phyloP scores from a whole-genome alignment of 2,329 filamentous ascomycete species.

The Talaromyces sp. region DNA sequence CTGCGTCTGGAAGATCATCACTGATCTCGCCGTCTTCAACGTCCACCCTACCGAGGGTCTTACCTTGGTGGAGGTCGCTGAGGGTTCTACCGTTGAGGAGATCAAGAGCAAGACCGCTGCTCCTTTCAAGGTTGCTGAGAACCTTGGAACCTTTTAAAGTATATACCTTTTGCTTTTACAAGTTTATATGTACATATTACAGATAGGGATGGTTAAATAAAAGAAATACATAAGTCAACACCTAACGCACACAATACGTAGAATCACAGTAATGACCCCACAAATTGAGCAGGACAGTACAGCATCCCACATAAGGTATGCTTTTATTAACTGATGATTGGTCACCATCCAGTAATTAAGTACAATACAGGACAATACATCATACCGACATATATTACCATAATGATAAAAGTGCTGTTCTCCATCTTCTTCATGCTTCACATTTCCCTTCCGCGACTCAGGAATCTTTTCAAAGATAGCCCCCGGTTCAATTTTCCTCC shows the following conservation, averaged over 20 bases:
- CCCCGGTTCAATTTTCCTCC: background rate
- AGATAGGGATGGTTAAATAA: background rate
- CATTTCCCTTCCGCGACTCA: background rate
- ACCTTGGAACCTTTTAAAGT: slow-evolving; percentile 50
- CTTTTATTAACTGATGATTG: background rate
- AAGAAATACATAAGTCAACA: background rate
- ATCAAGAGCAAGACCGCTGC: slow-evolving; percentile 69
- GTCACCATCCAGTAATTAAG: background rate
- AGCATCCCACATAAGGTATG: background rate
- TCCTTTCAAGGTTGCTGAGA: slow-evolving; percentile 60
- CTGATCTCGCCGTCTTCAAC: slow-evolving; percentile 69
- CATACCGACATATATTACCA: background rate
- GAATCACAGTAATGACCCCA: background rate
- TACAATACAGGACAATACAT: background rate
- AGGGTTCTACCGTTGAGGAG: slow-evolving; percentile 67
- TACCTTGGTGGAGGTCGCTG: slow-evolving; percentile 64
- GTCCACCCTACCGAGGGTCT: slow-evolving; percentile 61
- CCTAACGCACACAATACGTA: background rate
- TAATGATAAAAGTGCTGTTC: background rate
- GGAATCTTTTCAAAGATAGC: background rate
- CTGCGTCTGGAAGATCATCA: slow-evolving; percentile 68
- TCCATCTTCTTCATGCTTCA: background rate
- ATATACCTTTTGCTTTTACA: background rate
- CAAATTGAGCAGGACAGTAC: background rate
- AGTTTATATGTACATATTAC: slow-evolving; percentile 7